Conservation (phyloP, 1,139 yeast species). For the Protomyces macrosporus region DNA sequence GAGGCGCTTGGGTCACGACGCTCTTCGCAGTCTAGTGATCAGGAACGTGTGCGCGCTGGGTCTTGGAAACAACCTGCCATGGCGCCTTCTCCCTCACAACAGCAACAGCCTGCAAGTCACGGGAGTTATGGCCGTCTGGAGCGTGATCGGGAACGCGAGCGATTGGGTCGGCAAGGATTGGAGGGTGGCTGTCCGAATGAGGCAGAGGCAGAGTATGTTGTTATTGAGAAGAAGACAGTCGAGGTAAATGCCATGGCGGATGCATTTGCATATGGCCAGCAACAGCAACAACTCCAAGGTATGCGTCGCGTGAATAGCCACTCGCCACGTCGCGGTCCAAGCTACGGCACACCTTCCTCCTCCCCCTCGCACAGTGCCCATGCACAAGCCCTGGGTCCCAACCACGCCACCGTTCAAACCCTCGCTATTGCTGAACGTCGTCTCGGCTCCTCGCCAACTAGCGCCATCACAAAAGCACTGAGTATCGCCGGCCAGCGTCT, state of each 20-base stretch:
- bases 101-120: background rate
- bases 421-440: conserved; percentile 23
- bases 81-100: background rate
- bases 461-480: conserved; percentile 80
- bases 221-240: conserved; percentile 87
- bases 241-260: conserved; percentile 95
- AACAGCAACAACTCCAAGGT: background rate
- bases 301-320: background rate
- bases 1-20: background rate
- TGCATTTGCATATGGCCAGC: conserved; percentile 42
- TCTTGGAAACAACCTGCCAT: background rate
- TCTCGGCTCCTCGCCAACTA: conserved; percentile 64
- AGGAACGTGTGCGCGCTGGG: background rate
- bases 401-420: conserved; percentile 13
- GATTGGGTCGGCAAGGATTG: background rate
- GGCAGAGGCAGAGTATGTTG: conserved; percentile 62
- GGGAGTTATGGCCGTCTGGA: background rate
- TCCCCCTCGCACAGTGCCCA: background rate
- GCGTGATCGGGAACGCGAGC: background rate
- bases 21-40: background rate
- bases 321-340: conserved; percentile 50
- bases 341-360: conserved; percentile 73
- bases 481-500: conserved; percentile 82
- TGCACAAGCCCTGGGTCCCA: background rate
- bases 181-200: background rate